Evolutionary conservation across 371 early-diverging fungal genomes (phyloP).

Genomic region (Mucor lusitanicus): DNA sequence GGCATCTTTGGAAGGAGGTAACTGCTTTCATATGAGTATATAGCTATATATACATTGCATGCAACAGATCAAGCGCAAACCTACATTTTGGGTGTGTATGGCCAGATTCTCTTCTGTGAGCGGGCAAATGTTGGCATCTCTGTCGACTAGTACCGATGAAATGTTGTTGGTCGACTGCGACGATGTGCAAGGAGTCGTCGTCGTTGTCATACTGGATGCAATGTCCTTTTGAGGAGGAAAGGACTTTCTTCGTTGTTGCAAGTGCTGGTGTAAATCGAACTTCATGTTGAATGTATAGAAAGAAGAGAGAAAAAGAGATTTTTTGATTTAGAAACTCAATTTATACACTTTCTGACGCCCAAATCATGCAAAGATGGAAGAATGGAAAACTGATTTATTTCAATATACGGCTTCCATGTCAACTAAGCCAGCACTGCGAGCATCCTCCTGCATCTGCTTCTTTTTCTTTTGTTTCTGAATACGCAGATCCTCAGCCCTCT

Average conservation of each 20-base stretch:
- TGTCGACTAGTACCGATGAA: neutral
- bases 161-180: neutral
- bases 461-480: constrained; percentile 12
- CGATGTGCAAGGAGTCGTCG: neutral
- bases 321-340: neutral
- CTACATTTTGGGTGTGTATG: constrained; percentile 13
- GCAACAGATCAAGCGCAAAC: neutral
- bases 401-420: constrained; percentile 23
- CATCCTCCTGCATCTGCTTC: constrained; percentile 25
- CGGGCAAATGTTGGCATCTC: neutral
- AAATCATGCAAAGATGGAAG: constrained; percentile 8
- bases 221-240: constrained; percentile 3
- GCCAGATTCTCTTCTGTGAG: constrained; percentile 22
- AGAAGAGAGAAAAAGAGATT: neutral
- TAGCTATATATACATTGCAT: neutral
- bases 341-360: neutral
- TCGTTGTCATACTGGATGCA: neutral
- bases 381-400: neutral
- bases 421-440: constrained; percentile 20
- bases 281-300: neutral
- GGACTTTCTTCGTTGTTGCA: neutral
- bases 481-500: constrained; percentile 10
- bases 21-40: constrained; percentile 5
- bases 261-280: neutral
- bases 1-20: constrained; percentile 10